Evolutionary conservation across 352 stramenopile genomes (phyloP), one percentile per base, ranked within the genome.

Genomic region (Pilasporangium apinafurcum): DNA sequence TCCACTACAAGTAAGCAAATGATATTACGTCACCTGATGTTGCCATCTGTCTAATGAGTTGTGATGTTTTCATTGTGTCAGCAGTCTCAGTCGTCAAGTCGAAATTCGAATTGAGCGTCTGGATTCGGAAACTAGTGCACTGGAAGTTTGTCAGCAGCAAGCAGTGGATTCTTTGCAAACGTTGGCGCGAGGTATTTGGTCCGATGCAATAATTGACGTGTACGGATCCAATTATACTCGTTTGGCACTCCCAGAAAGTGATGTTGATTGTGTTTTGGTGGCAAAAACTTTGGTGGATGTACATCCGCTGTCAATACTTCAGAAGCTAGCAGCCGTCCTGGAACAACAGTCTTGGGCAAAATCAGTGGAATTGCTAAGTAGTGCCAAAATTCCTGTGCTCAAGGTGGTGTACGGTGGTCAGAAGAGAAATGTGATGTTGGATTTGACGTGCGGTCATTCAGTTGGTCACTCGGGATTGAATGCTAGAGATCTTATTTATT

Each of bases 201-300:
- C 80, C 18, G 79, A 96, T 51, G 82, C 83, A 33, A 54, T 92
- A 30, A 86, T 98, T 25, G 95, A 98, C 43, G 71, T 98, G 14
- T 99, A 98, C 53, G 96, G 96, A 18, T 98, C 93, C 24, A 98
- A 92, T 59, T 95, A 96, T 33, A 98, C 94, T 1, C 80, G 84
- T n/a, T 68, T 98, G 16, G 86, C 94, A 30, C 69, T 99, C 21
- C 95, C 95, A 10, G 84, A 68, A 28, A 98, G 94, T 48, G 96
- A 99, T 72, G 72, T 99, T 17, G 96, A 99, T 62, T 95, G 97
- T 40, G 94, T 99, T 9, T 73, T 97, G 39, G 65, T 96, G 18
- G 82, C 90, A 28, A 87, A 86, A 33, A 86, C 94, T 5, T 71
- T 83, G 6, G 39, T 34, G 13, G 80, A 84, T 56, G 78, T 81